Evolutionary conservation across 345 rosid genomes (phyloP).

Genomic region (Brassica rapa): DNA sequence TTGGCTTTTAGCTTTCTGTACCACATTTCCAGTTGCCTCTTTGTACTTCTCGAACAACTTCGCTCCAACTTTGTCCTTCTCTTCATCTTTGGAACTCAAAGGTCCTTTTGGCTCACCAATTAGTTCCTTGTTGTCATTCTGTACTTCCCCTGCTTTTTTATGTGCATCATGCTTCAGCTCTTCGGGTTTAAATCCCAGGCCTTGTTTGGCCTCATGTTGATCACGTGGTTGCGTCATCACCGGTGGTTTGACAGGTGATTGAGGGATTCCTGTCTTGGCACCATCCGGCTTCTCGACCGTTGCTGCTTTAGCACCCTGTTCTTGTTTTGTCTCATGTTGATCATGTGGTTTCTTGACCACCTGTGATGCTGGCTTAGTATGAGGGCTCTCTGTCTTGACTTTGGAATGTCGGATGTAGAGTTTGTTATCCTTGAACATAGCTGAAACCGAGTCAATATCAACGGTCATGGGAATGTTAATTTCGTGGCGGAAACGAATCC

Average conservation of each 20-base stretch:
- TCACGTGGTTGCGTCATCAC: conserved; percentile 21
- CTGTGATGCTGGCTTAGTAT: conserved; percentile 29
- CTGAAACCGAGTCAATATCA: conserved; percentile 37
- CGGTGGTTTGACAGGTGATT: conserved; percentile 29
- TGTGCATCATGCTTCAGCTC: conserved; percentile 33
- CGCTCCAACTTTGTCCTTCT: conserved; percentile 35
- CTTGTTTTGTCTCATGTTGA: conserved; percentile 24
- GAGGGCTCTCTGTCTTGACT: conserved; percentile 28
- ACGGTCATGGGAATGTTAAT: conserved; percentile 33
- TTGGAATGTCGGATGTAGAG: conserved; percentile 40
- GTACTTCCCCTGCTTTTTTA: conserved; percentile 20
- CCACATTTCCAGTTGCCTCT: conserved; percentile 42
- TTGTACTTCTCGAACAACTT: conserved; percentile 42
- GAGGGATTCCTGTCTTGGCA: background rate
- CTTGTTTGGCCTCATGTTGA: conserved; percentile 24
- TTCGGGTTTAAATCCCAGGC: conserved; percentile 6
- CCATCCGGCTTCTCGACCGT: conserved; percentile 19
- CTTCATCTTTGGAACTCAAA: conserved; percentile 35
- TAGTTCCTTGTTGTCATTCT: background rate
- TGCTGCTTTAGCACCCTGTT: conserved; percentile 18
- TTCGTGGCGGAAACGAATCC: conserved; percentile 43
- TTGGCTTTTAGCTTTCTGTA: conserved; percentile 41
- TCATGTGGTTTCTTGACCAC: conserved; percentile 23
- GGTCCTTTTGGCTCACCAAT: conserved; percentile 26
- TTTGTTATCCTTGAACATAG: conserved; percentile 42